These are phyloP conservation scores for Calonectria hongkongensis DNA, from an alignment of 2,329 filamentous ascomycete genomes.

Conservation along the genomic window DNA sequence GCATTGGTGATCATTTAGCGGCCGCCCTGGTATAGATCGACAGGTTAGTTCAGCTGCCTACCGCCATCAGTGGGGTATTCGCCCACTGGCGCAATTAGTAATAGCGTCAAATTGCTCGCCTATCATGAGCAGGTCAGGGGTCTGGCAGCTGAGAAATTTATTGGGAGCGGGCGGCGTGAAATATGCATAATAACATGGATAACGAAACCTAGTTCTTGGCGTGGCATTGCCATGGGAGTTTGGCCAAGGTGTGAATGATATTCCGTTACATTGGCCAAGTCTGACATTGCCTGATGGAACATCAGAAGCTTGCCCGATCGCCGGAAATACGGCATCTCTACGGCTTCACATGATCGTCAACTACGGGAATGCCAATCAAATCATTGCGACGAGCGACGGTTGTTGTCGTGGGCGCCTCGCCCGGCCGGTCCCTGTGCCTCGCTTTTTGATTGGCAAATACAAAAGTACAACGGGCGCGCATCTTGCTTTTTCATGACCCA, in stretches of 20 bases:
- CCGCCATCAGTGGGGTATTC: neutral
- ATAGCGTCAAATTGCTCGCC: neutral
- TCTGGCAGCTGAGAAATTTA: neutral
- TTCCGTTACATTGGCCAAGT: no score
- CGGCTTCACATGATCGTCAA: neutral
- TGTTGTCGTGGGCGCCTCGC: no score
- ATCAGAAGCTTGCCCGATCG: neutral
- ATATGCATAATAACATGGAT: neutral
- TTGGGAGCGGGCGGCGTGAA: neutral
- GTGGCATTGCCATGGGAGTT: neutral
- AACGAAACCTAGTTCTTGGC: neutral
- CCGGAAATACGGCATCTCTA: neutral
- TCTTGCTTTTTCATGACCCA: no score
- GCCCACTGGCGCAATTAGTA: neutral
- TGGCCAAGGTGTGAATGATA: no score
- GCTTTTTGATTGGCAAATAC: no score
- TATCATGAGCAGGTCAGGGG: neutral
- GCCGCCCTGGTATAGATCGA: neutral
- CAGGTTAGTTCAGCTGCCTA: neutral
- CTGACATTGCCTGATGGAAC: neutral
- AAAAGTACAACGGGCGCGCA: no score
- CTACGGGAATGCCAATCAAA: no score
- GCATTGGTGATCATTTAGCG: neutral
- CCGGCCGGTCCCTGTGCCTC: no score
- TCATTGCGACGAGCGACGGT: no score